Percentiles rank a stretch among this genome's conserved stretches.
phyloP scores from a whole-genome alignment of 345 rosid genomes.

The Gynandropsis gynandra region DNA sequence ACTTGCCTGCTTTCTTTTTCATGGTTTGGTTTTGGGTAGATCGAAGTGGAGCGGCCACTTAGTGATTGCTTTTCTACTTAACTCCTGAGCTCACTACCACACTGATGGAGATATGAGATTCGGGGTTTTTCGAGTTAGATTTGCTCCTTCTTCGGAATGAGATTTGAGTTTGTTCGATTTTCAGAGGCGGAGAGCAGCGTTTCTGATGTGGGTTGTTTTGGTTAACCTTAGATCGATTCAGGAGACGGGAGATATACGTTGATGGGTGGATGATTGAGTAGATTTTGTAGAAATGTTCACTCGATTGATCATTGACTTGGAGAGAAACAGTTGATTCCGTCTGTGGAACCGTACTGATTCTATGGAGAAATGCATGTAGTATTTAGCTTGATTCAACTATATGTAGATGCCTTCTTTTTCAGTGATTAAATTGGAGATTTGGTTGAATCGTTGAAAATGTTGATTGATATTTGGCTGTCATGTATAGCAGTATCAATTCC shows the following conservation, averaged over 20 bases:
- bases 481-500: constrained; percentile 3
- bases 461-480: constrained; percentile 4
- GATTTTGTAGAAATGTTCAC: background rate
- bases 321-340: background rate
- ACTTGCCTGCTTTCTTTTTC: constrained; percentile 9
- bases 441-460: constrained; percentile 19
- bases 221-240: constrained; percentile 21
- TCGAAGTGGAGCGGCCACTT: constrained; percentile 24
- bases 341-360: background rate
- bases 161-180: constrained; percentile 15
- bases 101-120: background rate
- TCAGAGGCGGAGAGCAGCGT: background rate
- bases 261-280: background rate
- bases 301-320: background rate
- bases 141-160: constrained; percentile 3
- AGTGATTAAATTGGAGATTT: constrained; percentile 12
- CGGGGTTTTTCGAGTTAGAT: background rate
- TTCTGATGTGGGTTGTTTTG: background rate
- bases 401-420: background rate
- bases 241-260: background rate
- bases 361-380: background rate
- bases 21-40: constrained; percentile 25
- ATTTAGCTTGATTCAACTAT: constrained; percentile 3
- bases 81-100: background rate
- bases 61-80: background rate